Base-by-base conservation (phyloP, 2,329 filamentous ascomycete genomes). In the Ceratocystis colombiana region DNA sequence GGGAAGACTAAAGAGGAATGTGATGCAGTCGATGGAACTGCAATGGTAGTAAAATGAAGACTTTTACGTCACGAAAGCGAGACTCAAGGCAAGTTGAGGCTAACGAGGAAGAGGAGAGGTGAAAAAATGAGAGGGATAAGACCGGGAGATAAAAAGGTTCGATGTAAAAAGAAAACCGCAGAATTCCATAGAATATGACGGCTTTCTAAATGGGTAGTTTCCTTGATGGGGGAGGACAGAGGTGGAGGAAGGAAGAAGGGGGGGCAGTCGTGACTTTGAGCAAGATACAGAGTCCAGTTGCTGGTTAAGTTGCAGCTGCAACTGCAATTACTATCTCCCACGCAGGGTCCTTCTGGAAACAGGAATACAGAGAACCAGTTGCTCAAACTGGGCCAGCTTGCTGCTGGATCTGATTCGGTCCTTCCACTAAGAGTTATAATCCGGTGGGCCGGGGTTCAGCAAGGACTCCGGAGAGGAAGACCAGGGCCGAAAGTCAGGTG, bases 401-500 rank as follows among this genome's bases (percentile, higher is more conserved):
- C 55, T 59, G 30, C 55, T 59, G 30, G 55, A 37, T 37, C 30
- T 17, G 17, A 37, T 10, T 28, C 15, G 53, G 53, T 57, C 28
- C 53, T 57, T 57, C 53, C 53, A 57, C 55, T n/a, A 59, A 22
- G 15, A 37, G 28, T 8, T 59, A n/a, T 25, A 20, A 59, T 33
- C 12, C 28, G 55, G 55, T 20, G 55, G 55, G 55, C 55, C 55
- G 55, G 17, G 55, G 55, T 20, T 28, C 12, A 22, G n/a, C 28
- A 59, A 30, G 55, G 25, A 15, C 55, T 59, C 55, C 55, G 55
- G 55, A 37, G 55, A 30, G 55, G 33, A 59, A 59, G 28, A 33
- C 17, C 55, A 37, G 55, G 55, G 55, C 55, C 55, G 25, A 30
- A 59, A 5, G 55, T 59, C 28, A 30, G 33, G 53, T 10, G 25